phyloP scores from a whole-genome alignment of 345 rosid genomes.

The Salix dunnii region DNA sequence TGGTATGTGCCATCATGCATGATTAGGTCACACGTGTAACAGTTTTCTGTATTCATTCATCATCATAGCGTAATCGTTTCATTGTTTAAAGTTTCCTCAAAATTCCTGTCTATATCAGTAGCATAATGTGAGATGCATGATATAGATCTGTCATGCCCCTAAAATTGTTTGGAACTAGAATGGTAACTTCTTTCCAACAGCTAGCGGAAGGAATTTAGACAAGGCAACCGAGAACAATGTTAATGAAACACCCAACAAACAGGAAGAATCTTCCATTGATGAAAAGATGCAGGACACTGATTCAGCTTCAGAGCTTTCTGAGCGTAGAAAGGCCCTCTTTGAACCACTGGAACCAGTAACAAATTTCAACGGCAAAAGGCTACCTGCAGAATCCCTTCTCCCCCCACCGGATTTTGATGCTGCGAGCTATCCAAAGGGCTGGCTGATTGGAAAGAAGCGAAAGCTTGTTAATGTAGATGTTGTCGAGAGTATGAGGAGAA shows the following conservation, averaged over 20 bases:
- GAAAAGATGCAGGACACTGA: constrained; percentile 40
- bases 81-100: background rate
- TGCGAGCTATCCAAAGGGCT: constrained; percentile 78
- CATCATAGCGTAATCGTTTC: background rate
- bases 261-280: constrained; percentile 37
- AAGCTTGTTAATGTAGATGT: constrained; percentile 91
- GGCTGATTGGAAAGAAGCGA: constrained; percentile 92
- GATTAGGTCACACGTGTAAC: background rate
- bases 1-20: background rate
- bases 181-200: constrained; percentile 51
- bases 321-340: constrained; percentile 77
- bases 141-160: background rate
- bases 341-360: constrained; percentile 74
- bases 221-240: constrained; percentile 35
- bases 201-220: constrained; percentile 44
- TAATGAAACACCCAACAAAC: constrained; percentile 43
- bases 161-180: constrained; percentile 32
- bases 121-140: background rate
- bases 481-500: constrained; percentile 94
- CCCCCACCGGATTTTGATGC: constrained; percentile 93
- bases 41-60: background rate
- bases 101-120: background rate
- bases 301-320: constrained; percentile 47
- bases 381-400: constrained; percentile 61
- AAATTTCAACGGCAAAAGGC: constrained; percentile 42